Base-by-base conservation (phyloP, 306 rosid genomes). In the Pyrus communis region DNA sequence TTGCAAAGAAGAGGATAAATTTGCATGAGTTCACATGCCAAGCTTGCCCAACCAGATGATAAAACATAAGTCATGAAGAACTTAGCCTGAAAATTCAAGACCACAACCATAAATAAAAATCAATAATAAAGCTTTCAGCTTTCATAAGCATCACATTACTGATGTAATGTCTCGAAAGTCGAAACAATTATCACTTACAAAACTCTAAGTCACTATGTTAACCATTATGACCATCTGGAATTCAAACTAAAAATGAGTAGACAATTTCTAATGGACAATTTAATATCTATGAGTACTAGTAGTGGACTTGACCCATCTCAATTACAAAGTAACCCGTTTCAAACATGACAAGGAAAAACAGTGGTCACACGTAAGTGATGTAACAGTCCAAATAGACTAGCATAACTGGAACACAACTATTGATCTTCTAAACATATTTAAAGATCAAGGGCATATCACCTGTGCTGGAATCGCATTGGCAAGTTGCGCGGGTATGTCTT, bases 41-140 rank as follows among this genome's bases (percentile, higher is more conserved):
- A 77, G 86, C 96, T 89, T 64, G 93, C 97, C 98, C 99, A 95
- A 68, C 98, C 99, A 71, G 97, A 95, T 78, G 99, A 85, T 83
- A 95, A 74, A 82, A 92, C 98, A 75, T 92, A 95, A 65, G 99
- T 95, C 82, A 86, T 83, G 86, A 95, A 95, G 88, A 82, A 92
- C 58, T 90, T 85, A 75, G 89, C 96, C 99, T 95, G 85, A 75
- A 77, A 74, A 30, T 38, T 60, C 45, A 19, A 52, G 60, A 57
- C 42, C 78, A 71, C 21, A 71, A 17, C 17, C 52, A 35, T 25
- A 4, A 15, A 38, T 60, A 78, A 12, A 65, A 38, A 49, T 40
- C 75, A 27, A 3, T 62, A 68, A 7, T n/a, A n/a, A 42, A 38
- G 33, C 61, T 28, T 55, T 12, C 42, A 11, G 64, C 23, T 55